Evolutionary conservation across 2,329 filamentous ascomycete species (phyloP), one percentile per base, ranked within the genome.

Genomic region (Ascochyta viciae-villosae): DNA sequence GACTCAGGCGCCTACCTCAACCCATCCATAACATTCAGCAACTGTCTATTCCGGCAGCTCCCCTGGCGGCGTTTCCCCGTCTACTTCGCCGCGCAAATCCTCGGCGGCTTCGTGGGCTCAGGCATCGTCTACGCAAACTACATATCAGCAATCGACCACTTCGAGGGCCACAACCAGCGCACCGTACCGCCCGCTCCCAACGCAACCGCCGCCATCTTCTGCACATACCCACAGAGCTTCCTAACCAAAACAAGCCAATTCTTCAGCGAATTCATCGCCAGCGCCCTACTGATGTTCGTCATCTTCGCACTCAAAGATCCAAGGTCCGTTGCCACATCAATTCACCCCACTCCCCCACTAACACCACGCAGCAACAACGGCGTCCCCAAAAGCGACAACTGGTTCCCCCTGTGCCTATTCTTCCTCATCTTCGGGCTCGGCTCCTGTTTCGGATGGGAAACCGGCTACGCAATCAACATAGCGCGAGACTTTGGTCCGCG

Each of bases 401-500:
- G 71, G 70, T 76, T 76, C 39, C 74, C 88, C 0, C 75, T 91
- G 1, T 83, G 79, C 7, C 75, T 91, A 6, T 89, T 90, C 76
- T 90, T 91, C 74, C 78, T 91, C 43, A 86, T 91, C 59, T 91
- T 91, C 67, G 89, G 88, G 7, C 85, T 91, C 22, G 88, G 88
- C 16, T 86, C 87, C 29, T 89, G 87, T 68, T 91, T 90, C 65
- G 89, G 89, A 6, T 91, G 87, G 87, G 85, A 91, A 72, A 92
- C 89, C 1, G 88, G 89, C 34, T 92, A 89, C 74, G 89, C 88
- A 1, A 90, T 91, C 62, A 91, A 91, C 66, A 74, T 90, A 38
- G 89, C 88, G 33, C 82, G 89, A 73, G 89, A 92, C 61, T 89
- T 91, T 68, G 87, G 87, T 0, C 88, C 88, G 9, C 80, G 89